Percentiles rank a stretch among this genome's conserved stretches.
phyloP scores from a whole-genome alignment of 2,329 filamentous ascomycete genomes.

The Ophiostoma tasmaniense region DNA sequence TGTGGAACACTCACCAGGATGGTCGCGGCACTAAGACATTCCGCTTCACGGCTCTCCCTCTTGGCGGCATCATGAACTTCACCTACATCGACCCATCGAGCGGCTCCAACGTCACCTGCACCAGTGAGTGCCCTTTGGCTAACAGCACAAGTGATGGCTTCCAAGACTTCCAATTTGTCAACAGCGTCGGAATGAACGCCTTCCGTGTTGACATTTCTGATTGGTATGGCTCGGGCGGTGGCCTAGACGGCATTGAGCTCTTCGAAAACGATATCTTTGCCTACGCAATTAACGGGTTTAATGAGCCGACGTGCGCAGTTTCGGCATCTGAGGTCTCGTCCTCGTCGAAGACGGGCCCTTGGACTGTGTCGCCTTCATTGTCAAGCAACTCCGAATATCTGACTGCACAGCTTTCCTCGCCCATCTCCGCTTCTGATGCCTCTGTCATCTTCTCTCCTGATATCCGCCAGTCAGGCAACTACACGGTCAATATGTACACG shows the following conservation, averaged over 20 bases:
- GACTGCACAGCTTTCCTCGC: slow-evolving; percentile 52
- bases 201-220: slow-evolving; percentile 80
- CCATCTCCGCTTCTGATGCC: slow-evolving; percentile 49
- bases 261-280: slow-evolving; percentile 78
- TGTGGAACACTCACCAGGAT: slow-evolving; percentile 80
- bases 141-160: slow-evolving; percentile 55
- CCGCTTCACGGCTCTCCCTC: slow-evolving; percentile 74
- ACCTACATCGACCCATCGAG: slow-evolving; percentile 74
- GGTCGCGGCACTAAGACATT: slow-evolving; percentile 83
- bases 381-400: slow-evolving; percentile 70
- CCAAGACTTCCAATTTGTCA: slow-evolving; percentile 91
- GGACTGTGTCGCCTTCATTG: slow-evolving; percentile 59
- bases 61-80: slow-evolving; percentile 91
- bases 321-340: slow-evolving; percentile 51
- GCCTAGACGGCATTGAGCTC: slow-evolving; percentile 76
- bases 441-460: slow-evolving; percentile 75
- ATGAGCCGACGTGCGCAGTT: slow-evolving; percentile 72
- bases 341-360: slow-evolving; percentile 64
- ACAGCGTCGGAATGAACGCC: slow-evolving; percentile 74
- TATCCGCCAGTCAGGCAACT: slow-evolving; percentile 82
- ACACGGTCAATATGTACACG: slow-evolving; percentile 84
- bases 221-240: slow-evolving; percentile 80
- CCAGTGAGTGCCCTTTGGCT: slow-evolving; percentile 76
- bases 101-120: slow-evolving; percentile 62
- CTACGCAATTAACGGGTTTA: slow-evolving; percentile 80